Base-by-base conservation (phyloP, 345 rosid species). In the Nephelium lappaceum region DNA sequence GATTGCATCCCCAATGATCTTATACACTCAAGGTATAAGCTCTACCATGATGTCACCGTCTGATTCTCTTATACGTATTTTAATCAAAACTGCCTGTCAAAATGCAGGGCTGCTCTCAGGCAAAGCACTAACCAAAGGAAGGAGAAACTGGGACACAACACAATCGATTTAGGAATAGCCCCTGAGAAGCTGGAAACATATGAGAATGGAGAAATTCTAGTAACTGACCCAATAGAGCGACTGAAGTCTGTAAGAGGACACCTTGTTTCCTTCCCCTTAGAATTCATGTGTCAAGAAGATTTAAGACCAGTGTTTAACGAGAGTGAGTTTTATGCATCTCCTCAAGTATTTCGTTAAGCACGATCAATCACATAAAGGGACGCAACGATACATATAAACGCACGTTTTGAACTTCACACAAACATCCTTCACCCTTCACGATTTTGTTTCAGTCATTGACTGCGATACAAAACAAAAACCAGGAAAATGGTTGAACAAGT, bases 161-260 rank as follows among this genome's bases (percentile, higher is more conserved):
- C 95, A 24, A 93, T 91, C 27, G 99, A 95, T 81, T 79, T 92
- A 55, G 98, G 97, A 55, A 90, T 93, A 72, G 97, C 98, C 63
- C 95, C 91, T 0, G 86, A 83, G 79, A 87, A 74, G 87, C 74
- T 91, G 23, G 88, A 91, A 74, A 47, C 58, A 45, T 39, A 77
- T 2, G 64, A 78, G 25, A 71, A 79, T 11, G 88, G 86, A 23
- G 84, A 78, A 69, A 82, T 25, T 1, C 62, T 67, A 57, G 51
- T 45, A 12, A 63, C 36, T 12, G 92, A 90, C 73, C 82, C 93
- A 12, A 84, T 85, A 85, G 93, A 89, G 55, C 85, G 75, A 81
- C 23, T 95, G 62, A 83, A 87, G 69, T 80, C 75, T 27, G 79
- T 92, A 66, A 87, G 82, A 82, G 99, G 97, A 7, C 87, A 85